phyloP scores from a whole-genome alignment of 352 stramenopile species.

The Globisporangium uncinulatum region DNA sequence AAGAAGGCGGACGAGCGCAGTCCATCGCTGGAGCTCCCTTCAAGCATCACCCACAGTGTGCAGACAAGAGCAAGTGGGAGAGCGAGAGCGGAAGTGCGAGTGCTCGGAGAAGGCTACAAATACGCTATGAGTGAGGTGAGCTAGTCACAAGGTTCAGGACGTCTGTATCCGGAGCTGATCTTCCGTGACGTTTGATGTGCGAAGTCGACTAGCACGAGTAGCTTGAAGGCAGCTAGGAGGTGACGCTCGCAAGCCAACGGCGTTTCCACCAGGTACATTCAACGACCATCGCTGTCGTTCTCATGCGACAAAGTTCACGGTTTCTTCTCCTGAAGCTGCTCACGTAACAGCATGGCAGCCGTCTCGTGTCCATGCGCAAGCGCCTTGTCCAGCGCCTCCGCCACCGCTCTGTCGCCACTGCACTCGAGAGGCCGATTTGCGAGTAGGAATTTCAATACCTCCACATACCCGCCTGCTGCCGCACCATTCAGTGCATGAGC shows the following conservation, averaged over 20 bases:
- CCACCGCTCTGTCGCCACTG: no score
- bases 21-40: background rate
- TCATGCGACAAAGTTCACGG: no score
- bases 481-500: background rate
- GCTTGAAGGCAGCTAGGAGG: background rate
- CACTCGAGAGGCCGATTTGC: no score
- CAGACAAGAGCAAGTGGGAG: background rate
- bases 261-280: background rate
- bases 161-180: no score
- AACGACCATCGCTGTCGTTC: no score
- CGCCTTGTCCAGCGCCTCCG: background rate
- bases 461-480: background rate
- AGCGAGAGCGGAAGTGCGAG: no score
- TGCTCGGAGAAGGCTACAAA: no score
- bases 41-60: background rate
- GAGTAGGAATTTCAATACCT: background rate
- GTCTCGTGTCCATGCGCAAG: background rate
- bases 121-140: no score
- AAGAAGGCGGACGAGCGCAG: conserved; percentile 17
- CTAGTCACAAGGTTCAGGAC: no score
- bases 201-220: no score
- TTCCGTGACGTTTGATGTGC: no score
- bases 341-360: background rate
- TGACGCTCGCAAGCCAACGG: no score
- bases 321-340: background rate